Evolutionary conservation across 1,284 basidiomycete genomes (phyloP).

Genomic region (Meira miltonrushii): DNA sequence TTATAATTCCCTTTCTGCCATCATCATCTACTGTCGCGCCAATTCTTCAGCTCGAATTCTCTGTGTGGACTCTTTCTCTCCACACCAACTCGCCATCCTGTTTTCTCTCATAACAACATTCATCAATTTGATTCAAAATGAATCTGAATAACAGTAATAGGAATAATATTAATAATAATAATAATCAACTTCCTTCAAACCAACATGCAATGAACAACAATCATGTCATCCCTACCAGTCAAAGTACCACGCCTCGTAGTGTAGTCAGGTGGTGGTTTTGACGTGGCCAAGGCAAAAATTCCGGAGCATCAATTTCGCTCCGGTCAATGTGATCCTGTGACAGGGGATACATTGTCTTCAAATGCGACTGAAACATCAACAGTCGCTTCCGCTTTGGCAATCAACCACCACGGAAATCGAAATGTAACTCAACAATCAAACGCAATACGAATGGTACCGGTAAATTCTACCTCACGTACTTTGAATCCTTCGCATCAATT

Average conservation of each 20-base stretch:
- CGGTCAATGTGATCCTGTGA: slow-evolving; percentile 12
- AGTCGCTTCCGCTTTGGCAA: background rate
- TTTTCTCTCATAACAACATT: no score
- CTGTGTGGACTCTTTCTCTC: no score
- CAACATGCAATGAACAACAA: no score
- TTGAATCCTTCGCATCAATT: background rate
- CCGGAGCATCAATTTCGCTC: slow-evolving; percentile 1
- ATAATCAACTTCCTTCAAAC: no score
- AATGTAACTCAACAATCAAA: background rate
- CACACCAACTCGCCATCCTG: no score
- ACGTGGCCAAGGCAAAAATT: slow-evolving; percentile 6
- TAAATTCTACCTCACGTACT: background rate
- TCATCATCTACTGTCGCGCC: no score
- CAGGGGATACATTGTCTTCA: slow-evolving; percentile 1
- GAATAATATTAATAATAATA: no score
- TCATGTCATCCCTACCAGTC: background rate
- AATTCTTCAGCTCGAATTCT: no score
- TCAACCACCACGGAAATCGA: background rate
- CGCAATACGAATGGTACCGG: background rate
- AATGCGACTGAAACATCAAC: no score
- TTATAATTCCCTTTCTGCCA: no score
- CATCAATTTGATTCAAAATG: no score
- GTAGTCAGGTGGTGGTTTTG: slow-evolving; percentile 13
- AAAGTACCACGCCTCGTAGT: slow-evolving; percentile 2
- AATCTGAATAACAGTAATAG: no score